Base-by-base conservation (phyloP, 2,329 filamentous ascomycete genomes). In the Nemania serpens region DNA sequence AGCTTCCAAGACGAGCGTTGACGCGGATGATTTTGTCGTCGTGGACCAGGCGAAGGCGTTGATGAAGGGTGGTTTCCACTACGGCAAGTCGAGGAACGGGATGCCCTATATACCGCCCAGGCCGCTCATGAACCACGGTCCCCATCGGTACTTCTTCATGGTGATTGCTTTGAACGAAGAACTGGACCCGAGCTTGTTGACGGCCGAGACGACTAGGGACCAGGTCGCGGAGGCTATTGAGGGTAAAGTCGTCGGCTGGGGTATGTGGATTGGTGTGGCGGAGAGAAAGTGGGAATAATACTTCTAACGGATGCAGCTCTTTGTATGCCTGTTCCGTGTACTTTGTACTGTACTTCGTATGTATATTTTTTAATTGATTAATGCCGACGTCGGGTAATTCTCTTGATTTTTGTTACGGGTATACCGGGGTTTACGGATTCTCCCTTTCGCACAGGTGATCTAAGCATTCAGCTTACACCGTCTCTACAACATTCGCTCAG, bases 91-190 rank as follows among this genome's bases (percentile, higher is more conserved):
- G 22, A 68, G 74, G 4, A 70, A 74, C 2, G 75, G 75, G 0
- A 71, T 34, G 3, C 67, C 82, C 0, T 84, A 83, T 62, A 73
- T 78, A 3, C 73, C 78, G 0, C 81, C 82, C 1, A 70, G 75
- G 12, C 81, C 82, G 17, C 70, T 82, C 36, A 67, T 81, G 54
- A 82, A 82, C 25, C 79, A 84, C 64, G 82, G 82, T 0, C 75
- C 76, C 20, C 81, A 85, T 69, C 74, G 82, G 58, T 85, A 84
- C 56, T 81, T 82, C 69, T 84, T 76, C 59, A 74, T 81, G 62
- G 69, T 84, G 15, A 68, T 84, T 51, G 81, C 79, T 3, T 69
- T 85, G 53, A 79, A 72, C 9, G 75, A 79, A 55, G 71, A 75
- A 7, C 66, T 85, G 29, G 75, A 80, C 56, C 65, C 70, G 17